phyloP scores from a whole-genome alignment of 2,329 filamentous ascomycete species.

The Mariannaea sp. region DNA sequence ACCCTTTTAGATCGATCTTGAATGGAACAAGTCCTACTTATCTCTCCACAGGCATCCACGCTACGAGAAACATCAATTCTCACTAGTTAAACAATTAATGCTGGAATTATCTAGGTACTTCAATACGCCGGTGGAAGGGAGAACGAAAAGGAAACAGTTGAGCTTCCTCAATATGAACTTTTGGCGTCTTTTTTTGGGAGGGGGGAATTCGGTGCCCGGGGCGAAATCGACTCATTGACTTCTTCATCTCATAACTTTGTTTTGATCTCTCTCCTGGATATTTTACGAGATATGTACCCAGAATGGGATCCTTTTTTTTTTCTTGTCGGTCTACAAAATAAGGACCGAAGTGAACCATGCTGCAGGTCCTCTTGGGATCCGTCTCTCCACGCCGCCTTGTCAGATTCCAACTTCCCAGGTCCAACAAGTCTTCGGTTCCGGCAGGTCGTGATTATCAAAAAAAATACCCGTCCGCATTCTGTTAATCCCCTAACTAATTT shows the following conservation, averaged over 20 bases:
- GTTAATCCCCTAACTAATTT: not conserved
- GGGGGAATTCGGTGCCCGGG: too few relatives aligned
- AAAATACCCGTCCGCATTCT: not conserved
- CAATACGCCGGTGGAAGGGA: too few relatives aligned
- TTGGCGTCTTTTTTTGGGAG: too few relatives aligned
- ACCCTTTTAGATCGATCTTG: slow-evolving; percentile 10
- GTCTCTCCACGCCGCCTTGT: slow-evolving; percentile 4
- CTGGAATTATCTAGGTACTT: too few relatives aligned
- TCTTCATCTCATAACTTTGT: too few relatives aligned
- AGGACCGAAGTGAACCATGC: not conserved
- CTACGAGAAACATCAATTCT: slow-evolving; percentile 11
- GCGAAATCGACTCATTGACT: too few relatives aligned
- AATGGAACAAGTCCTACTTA: slow-evolving; percentile 16
- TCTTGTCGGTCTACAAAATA: not conserved
- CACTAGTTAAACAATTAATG: too few relatives aligned
- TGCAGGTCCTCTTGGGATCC: not conserved
- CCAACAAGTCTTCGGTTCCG: not conserved
- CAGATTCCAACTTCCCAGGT: not conserved
- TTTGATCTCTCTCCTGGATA: too few relatives aligned
- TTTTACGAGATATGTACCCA: not conserved
- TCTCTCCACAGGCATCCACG: slow-evolving; percentile 14
- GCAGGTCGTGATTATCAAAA: too few relatives aligned
- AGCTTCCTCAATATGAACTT: too few relatives aligned
- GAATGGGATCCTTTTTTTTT: too few relatives aligned
- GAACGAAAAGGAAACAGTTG: too few relatives aligned